These are phyloP conservation scores for Puccinia triticina DNA, from an alignment of 1,284 basidiomycete genomes.

Conservation along the genomic window DNA sequence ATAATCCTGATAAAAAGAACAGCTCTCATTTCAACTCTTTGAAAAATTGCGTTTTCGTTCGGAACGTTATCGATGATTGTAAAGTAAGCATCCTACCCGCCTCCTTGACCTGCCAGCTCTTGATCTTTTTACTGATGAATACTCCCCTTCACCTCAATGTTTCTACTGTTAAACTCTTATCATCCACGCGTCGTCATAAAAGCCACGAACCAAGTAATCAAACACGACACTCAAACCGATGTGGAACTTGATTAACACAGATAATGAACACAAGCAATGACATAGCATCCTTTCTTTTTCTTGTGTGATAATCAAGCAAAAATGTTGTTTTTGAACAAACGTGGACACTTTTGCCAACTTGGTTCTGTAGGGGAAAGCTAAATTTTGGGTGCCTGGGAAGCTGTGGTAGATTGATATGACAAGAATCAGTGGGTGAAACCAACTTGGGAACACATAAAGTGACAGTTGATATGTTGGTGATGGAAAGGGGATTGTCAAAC, in stretches of 20 bases:
- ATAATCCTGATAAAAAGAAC: constrained; percentile 1
- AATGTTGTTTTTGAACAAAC: no score
- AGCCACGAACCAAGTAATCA: constrained; percentile 22
- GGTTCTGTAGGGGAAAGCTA: no score
- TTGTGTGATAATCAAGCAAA: no score
- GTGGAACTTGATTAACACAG: not conserved
- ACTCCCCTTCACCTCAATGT: not conserved
- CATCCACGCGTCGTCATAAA: not conserved
- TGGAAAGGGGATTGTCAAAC: no score
- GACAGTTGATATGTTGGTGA: no score
- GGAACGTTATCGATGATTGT: constrained; percentile 48
- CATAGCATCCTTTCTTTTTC: no score
- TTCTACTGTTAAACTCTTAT: not conserved
- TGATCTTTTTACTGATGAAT: not conserved
- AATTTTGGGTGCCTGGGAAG: no score
- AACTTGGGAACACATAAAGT: no score
- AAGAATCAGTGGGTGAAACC: no score
- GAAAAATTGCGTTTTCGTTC: constrained; percentile 44
- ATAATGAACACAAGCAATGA: no score
- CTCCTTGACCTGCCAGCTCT: not conserved
- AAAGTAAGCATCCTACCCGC: constrained; percentile 21
- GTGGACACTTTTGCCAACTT: no score
- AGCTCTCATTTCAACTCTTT: constrained; percentile 14
- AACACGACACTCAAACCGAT: not conserved
- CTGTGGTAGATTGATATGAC: no score